Evolutionary conservation across 768 basidiomycete genomes (phyloP).

Genomic region (Chalciporus piperatus): DNA sequence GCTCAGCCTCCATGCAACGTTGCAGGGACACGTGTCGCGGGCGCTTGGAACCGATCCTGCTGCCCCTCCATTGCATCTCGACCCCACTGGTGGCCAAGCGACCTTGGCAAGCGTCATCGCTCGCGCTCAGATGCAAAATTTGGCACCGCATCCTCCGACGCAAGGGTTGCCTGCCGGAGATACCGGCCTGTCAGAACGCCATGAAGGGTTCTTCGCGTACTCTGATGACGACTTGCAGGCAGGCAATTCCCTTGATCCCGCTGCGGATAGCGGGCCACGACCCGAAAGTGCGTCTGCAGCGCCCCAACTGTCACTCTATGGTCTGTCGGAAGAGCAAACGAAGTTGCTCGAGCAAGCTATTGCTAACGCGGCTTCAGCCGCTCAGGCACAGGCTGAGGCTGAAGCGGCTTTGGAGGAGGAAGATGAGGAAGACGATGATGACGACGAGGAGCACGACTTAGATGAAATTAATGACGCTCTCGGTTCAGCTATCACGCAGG

Average conservation of each 20-base stretch:
- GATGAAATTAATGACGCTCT: slow-evolving; percentile 16
- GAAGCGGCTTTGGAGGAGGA: slow-evolving; percentile 75
- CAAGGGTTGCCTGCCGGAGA: slow-evolving; percentile 7
- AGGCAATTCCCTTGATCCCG: slow-evolving; percentile 6
- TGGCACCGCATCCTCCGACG: slow-evolving; percentile 21
- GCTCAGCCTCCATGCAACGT: slow-evolving; percentile 50
- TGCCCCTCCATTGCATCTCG: slow-evolving; percentile 32
- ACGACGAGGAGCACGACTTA: slow-evolving; percentile 33
- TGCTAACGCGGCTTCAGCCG: slow-evolving; percentile 68
- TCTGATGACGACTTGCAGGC: slow-evolving; percentile 1
- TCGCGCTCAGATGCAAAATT: slow-evolving; percentile 57
- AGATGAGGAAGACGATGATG: slow-evolving; percentile 50
- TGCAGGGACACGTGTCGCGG: slow-evolving; percentile 57
- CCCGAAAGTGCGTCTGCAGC: slow-evolving; percentile 8
- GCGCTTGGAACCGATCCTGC: slow-evolving; percentile 45
- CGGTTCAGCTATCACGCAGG: slow-evolving; percentile 9
- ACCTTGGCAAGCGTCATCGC: slow-evolving; percentile 73
- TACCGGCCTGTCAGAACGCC: slow-evolving; percentile 1
- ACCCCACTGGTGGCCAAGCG: slow-evolving; percentile 56
- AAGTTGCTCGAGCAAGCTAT: slow-evolving; percentile 70
- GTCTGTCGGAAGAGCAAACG: slow-evolving; percentile 71
- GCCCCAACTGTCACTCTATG: slow-evolving; percentile 61
- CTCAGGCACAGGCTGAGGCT: slow-evolving; percentile 76
- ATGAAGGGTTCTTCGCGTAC: slow-evolving; percentile 11
- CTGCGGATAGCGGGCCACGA: slow-evolving; percentile 6